Percentiles rank a stretch among this genome's conserved stretches.
Evolutionary conservation across 139 green algal genomes (phyloP).

Genomic region (Eudorina sp.): DNA sequence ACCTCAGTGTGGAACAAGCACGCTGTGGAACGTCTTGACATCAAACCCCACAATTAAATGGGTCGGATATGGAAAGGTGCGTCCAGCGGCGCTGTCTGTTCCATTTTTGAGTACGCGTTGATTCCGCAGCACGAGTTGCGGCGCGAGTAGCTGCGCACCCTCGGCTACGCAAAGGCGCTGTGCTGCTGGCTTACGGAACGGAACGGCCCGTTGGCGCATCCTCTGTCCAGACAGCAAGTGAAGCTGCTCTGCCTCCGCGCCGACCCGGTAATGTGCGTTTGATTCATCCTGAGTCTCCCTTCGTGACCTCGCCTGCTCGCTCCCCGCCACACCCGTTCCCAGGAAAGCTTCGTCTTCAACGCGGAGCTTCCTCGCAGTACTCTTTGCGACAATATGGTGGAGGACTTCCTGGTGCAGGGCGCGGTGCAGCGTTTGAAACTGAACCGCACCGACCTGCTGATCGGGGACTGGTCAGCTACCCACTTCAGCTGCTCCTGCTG

Average conservation of each 20-base stretch:
- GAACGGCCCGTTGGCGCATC: background rate
- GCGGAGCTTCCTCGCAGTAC: background rate
- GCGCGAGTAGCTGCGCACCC: background rate
- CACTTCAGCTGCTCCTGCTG: constrained; percentile 23
- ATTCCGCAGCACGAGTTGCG: no score
- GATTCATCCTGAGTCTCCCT: background rate
- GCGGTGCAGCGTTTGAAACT: background rate
- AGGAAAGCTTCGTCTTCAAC: constrained; percentile 24
- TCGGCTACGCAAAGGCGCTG: background rate
- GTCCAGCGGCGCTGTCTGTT: background rate
- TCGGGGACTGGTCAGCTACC: constrained; percentile 17
- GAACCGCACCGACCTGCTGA: background rate
- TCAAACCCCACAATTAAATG: constrained; percentile 6
- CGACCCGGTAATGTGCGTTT: background rate
- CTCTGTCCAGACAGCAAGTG: background rate
- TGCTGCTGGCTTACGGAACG: background rate
- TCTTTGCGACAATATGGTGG: background rate
- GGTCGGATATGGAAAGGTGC: background rate
- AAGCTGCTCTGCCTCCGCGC: background rate
- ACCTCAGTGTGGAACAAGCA: constrained; percentile 3
- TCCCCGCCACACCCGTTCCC: background rate
- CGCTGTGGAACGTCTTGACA: constrained; percentile 3
- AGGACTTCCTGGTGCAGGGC: background rate
- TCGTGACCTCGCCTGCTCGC: background rate
- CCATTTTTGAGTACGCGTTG: background rate